A percentile compares a stretch with the other conserved stretches of the same genome.
Conservation (phyloP, 306 rosid species). For the Casuarina cunninghamiana region DNA sequence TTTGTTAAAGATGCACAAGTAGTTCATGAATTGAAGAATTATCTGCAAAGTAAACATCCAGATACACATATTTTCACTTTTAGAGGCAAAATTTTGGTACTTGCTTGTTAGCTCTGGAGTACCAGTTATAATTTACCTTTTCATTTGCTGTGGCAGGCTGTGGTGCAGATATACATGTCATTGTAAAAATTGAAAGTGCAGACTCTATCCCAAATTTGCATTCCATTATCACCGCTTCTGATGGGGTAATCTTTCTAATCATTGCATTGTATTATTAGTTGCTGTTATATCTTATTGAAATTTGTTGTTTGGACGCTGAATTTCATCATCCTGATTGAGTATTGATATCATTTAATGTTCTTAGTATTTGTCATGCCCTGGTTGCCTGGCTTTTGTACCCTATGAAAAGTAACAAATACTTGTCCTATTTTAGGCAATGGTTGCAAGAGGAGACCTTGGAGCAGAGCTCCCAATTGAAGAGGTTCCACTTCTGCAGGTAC, state of each 20-base stretch:
- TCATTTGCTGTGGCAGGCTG: conserved; percentile 53
- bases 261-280: not conserved
- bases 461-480: conserved; percentile 73
- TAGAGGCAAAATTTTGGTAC: not conserved
- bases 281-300: not conserved
- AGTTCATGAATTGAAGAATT: conserved; percentile 86
- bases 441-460: conserved; percentile 72
- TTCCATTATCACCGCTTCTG: conserved; percentile 83
- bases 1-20: conserved; percentile 97
- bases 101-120: conserved; percentile 4
- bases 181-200: conserved; percentile 95
- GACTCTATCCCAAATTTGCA: conserved; percentile 91
- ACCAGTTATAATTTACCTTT: conserved; percentile 15
- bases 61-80: not conserved
- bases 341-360: not conserved
- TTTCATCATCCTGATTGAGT: conserved; percentile 6
- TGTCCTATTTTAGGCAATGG: conserved; percentile 53
- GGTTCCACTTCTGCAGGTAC: conserved; percentile 68
- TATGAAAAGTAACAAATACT: conserved; percentile 2
- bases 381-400: not conserved
- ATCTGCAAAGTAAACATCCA: conserved; percentile 64
- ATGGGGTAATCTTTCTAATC: conserved; percentile 47
- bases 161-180: conserved; percentile 88
- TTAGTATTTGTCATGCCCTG: not conserved
- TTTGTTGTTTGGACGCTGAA: conserved; percentile 11